phyloP scores from a whole-genome alignment of 1,284 basidiomycete species.

The Pseudozyma tsukubaensis region DNA sequence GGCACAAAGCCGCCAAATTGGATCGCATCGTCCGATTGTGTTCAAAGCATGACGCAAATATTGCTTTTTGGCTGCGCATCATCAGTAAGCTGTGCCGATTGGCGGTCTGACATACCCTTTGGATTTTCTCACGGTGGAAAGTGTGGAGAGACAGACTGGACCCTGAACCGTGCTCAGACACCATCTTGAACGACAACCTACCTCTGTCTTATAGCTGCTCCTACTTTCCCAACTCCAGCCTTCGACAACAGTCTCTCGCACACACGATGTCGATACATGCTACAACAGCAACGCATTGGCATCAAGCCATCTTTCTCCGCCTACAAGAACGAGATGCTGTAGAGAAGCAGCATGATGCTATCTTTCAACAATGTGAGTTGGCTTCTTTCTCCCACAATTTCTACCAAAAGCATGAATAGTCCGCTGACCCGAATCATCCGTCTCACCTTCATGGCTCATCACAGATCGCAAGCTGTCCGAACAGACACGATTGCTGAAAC shows the following conservation, averaged over 20 bases:
- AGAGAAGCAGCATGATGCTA: conserved; percentile 53
- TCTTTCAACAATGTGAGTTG: conserved; percentile 52
- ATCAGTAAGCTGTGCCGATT: no score
- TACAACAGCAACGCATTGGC: conserved; percentile 43
- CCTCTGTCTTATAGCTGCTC: background rate
- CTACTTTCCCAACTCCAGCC: background rate
- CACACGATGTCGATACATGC: conserved; percentile 15
- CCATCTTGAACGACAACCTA: background rate
- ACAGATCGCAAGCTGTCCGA: conserved; percentile 50
- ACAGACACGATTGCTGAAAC: conserved; percentile 47
- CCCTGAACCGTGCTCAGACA: conserved; percentile 12
- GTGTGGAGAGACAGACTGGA: conserved; percentile 6
- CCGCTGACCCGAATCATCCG: background rate
- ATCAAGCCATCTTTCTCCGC: conserved; percentile 51
- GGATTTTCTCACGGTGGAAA: background rate
- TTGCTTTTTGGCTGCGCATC: background rate
- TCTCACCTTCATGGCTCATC: background rate
- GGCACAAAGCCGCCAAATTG: no score
- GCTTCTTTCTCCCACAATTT: background rate
- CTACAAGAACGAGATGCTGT: conserved; percentile 54
- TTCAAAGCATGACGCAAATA: no score
- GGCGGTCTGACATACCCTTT: background rate
- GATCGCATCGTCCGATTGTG: no score
- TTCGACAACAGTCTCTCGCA: background rate
- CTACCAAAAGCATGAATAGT: background rate